Conservation (phyloP, 371 early-diverging fungal species). For the Mucor lusitanicus region DNA sequence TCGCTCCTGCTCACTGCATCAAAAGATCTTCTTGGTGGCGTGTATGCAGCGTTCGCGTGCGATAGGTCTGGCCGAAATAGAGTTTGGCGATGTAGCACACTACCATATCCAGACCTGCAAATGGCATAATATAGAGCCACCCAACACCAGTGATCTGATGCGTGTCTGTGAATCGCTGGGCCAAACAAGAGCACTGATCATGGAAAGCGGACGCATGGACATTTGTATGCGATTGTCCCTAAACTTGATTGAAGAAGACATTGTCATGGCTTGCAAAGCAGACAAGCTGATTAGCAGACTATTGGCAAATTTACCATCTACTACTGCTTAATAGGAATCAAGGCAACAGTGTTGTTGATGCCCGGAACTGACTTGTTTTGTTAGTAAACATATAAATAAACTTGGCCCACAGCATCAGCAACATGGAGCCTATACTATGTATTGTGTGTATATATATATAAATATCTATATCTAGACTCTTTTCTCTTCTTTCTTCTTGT, state of each 20-base stretch:
- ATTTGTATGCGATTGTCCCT: constrained; percentile 71
- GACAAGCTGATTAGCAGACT: constrained; percentile 41
- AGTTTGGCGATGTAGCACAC: constrained; percentile 67
- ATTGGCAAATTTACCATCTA: constrained; percentile 5
- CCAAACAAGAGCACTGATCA: constrained; percentile 63
- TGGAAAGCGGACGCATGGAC: constrained; percentile 73
- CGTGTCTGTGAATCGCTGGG: constrained; percentile 72
- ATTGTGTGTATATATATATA: not conserved
- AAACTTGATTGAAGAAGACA: constrained; percentile 71
- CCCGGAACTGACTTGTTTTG: not conserved
- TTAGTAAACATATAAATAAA: not conserved
- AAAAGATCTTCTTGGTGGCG: constrained; percentile 82
- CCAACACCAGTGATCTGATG: constrained; percentile 64
- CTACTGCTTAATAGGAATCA: not conserved
- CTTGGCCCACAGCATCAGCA: not conserved
- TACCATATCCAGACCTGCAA: constrained; percentile 64
- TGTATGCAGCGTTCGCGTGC: constrained; percentile 65
- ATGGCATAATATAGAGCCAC: constrained; percentile 62
- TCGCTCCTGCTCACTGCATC: constrained; percentile 74
- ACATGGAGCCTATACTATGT: not conserved
- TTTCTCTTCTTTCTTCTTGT: not conserved
- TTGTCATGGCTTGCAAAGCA: constrained; percentile 72
- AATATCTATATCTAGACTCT: not conserved
- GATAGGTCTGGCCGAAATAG: constrained; percentile 74
- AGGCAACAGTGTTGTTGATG: not conserved